These are phyloP conservation scores for Fereydounia khargensis DNA, from an alignment of 1,284 basidiomycete genomes.

Conservation along the genomic window DNA sequence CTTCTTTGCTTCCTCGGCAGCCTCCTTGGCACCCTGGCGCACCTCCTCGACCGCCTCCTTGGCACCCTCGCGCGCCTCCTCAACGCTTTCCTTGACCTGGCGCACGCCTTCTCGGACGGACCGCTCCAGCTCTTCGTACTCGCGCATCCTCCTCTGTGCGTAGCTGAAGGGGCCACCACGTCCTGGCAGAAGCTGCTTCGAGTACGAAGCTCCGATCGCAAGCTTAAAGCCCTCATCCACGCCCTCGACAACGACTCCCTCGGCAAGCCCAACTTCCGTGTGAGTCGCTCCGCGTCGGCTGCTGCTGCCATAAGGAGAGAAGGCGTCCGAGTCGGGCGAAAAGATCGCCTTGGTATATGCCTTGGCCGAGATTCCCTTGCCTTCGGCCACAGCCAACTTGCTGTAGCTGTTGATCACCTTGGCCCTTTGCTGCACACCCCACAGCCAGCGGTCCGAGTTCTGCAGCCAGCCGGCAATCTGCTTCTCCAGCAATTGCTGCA, in stretches of 20 bases:
- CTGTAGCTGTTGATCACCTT: constrained; percentile 59
- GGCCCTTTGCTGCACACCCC: constrained; percentile 59
- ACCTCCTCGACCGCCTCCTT: constrained; percentile 27
- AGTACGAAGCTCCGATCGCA: constrained; percentile 60
- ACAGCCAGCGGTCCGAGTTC: constrained; percentile 51
- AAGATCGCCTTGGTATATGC: constrained; percentile 61
- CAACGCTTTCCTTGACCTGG: constrained; percentile 8
- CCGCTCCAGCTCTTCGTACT: constrained; percentile 51
- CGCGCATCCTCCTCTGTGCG: constrained; percentile 55
- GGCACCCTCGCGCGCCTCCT: constrained; percentile 17
- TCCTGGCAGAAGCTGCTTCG: constrained; percentile 58
- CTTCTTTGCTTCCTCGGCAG: constrained; percentile 40
- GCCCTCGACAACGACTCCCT: constrained; percentile 47
- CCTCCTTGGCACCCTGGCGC: constrained; percentile 15
- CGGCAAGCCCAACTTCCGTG: constrained; percentile 21
- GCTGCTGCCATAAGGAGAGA: constrained; percentile 56
- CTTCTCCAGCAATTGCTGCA: constrained; percentile 57
- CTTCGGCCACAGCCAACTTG: constrained; percentile 13
- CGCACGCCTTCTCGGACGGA: constrained; percentile 13
- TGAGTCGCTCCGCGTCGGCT: constrained; percentile 48
- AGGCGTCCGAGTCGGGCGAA: constrained; percentile 43
- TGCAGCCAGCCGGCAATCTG: constrained; percentile 48
- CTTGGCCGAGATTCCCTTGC: constrained; percentile 57
- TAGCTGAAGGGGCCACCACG: constrained; percentile 42
- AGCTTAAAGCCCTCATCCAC: constrained; percentile 60